A percentile compares a stretch with the other conserved stretches of the same genome.
These are phyloP conservation scores for Fusarium sp. DNA, from an alignment of 2,329 filamentous ascomycete species.

Conservation along the genomic window DNA sequence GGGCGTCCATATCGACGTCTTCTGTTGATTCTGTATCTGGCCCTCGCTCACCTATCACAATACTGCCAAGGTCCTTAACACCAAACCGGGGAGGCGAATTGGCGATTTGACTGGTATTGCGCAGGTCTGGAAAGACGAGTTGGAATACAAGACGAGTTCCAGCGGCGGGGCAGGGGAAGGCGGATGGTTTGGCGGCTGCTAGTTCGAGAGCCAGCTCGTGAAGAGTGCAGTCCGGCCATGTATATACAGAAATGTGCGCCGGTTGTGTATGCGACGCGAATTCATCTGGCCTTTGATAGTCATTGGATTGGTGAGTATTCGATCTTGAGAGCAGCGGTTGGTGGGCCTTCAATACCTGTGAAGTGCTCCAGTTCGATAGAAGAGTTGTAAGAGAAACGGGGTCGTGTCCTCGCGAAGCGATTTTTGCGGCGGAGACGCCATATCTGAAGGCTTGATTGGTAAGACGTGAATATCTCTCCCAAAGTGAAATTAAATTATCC, in stretches of 20 bases:
- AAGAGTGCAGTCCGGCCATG: constrained; percentile 85
- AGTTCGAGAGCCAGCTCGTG: constrained; percentile 84
- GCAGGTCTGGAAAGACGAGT: constrained; percentile 84
- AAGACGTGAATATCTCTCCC: not conserved
- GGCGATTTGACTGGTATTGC: constrained; percentile 43
- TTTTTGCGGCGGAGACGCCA: constrained; percentile 36
- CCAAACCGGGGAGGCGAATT: constrained; percentile 68
- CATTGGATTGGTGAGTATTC: not conserved
- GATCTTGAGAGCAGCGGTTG: not conserved
- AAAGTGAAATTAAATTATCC: not conserved
- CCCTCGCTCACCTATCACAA: constrained; percentile 76
- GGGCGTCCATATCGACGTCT: constrained; percentile 49
- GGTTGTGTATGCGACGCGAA: constrained; percentile 72
- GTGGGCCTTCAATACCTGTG: constrained; percentile 65
- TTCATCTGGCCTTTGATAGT: constrained; percentile 71
- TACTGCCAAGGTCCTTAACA: constrained; percentile 83
- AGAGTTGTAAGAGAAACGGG: constrained; percentile 87
- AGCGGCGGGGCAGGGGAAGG: constrained; percentile 79
- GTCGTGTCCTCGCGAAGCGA: constrained; percentile 77
- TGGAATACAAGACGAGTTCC: constrained; percentile 91
- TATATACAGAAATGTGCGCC: constrained; percentile 82
- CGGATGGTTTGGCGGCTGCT: constrained; percentile 69
- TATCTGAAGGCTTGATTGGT: not conserved
- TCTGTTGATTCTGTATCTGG: constrained; percentile 56
- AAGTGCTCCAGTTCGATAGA: constrained; percentile 80